phyloP scores from a whole-genome alignment of 2,329 filamentous ascomycete genomes.

The Diaporthe vexans region DNA sequence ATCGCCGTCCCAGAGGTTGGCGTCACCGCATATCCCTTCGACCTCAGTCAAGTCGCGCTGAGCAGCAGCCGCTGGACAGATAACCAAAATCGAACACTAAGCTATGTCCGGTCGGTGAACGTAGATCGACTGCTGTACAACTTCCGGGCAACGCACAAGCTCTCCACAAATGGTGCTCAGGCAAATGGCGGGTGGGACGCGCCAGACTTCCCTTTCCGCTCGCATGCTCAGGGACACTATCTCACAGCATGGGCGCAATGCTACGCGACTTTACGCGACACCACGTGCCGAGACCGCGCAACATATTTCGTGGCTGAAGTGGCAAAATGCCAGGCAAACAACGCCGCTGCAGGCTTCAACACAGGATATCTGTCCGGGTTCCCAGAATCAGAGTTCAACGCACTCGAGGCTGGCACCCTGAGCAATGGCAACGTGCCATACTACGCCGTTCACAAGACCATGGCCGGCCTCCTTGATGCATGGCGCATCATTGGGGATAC shows the following conservation, averaged over 20 bases:
- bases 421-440: constrained; percentile 66
- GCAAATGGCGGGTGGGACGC: constrained; percentile 67
- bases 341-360: constrained; percentile 58
- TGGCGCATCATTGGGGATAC: constrained; percentile 60
- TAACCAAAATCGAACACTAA: constrained; percentile 62
- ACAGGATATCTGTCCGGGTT: constrained; percentile 65
- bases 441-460: constrained; percentile 68
- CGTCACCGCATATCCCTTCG: constrained; percentile 47
- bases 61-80: constrained; percentile 53
- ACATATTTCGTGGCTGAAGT: constrained; percentile 61
- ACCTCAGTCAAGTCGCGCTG: constrained; percentile 56
- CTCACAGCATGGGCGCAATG: constrained; percentile 60
- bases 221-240: constrained; percentile 65
- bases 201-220: constrained; percentile 66
- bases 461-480: constrained; percentile 65
- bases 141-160: constrained; percentile 61
- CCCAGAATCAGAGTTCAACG: constrained; percentile 63
- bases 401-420: constrained; percentile 59
- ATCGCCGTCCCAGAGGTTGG: constrained; percentile 19
- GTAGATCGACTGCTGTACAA: constrained; percentile 62
- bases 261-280: constrained; percentile 51
- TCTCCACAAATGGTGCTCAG: constrained; percentile 61
- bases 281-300: constrained; percentile 60
- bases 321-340: constrained; percentile 66
- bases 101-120: constrained; percentile 61